Evolutionary conservation across 257 asterid species (phyloP).

Genomic region (Solanum raphanifolium): DNA sequence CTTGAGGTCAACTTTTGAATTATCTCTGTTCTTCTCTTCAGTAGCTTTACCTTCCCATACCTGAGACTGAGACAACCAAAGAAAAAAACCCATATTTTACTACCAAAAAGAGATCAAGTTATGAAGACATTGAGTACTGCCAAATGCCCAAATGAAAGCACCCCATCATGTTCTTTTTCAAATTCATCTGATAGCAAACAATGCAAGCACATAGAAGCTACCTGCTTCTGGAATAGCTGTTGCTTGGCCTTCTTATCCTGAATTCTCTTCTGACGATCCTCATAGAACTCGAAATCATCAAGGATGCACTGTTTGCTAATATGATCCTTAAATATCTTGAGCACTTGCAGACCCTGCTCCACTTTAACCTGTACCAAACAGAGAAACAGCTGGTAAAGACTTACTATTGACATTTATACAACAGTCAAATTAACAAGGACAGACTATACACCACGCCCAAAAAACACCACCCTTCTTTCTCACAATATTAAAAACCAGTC

Average conservation of each 20-base stretch:
- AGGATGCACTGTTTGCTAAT: slow-evolving; percentile 44
- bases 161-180: background rate
- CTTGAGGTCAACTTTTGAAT: slow-evolving; percentile 13
- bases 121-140: background rate
- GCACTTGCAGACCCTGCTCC: slow-evolving; percentile 56
- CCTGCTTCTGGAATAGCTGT: slow-evolving; percentile 40
- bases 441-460: background rate
- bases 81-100: background rate
- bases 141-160: background rate
- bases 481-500: background rate
- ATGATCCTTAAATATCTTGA: slow-evolving; percentile 55
- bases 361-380: slow-evolving; percentile 40
- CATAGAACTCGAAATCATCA: slow-evolving; percentile 72
- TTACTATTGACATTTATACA: background rate
- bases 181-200: background rate
- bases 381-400: background rate
- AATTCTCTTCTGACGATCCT: slow-evolving; percentile 60
- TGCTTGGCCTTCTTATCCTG: slow-evolving; percentile 52
- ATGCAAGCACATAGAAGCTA: background rate
- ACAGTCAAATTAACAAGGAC: background rate
- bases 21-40: slow-evolving; percentile 22
- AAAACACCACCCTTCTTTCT: background rate
- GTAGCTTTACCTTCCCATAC: slow-evolving; percentile 13
- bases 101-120: background rate
- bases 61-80: slow-evolving; percentile 1